Conservation (phyloP, 2,329 filamentous ascomycete species). For the Emergomyces orientalis region DNA sequence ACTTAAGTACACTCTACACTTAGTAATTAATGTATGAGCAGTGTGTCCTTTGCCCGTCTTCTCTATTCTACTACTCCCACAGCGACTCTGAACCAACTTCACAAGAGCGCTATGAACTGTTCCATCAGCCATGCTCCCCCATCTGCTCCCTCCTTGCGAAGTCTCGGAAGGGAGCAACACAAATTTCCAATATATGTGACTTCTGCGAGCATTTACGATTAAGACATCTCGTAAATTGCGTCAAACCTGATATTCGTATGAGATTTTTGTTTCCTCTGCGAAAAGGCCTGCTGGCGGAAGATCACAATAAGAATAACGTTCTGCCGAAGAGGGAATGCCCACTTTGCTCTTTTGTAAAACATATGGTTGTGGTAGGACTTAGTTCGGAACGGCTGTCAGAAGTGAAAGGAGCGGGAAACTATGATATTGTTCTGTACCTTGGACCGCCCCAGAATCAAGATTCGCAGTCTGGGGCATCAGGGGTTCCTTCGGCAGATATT, state of each 20-base stretch:
- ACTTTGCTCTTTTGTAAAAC: background rate
- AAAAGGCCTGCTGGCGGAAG: background rate
- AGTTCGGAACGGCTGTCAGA: background rate
- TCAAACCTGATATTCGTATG: background rate
- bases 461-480: background rate
- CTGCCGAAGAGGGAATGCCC: background rate
- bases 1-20: background rate
- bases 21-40: background rate
- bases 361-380: background rate
- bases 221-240: constrained; percentile 1
- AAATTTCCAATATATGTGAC: background rate
- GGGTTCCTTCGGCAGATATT: background rate
- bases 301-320: background rate
- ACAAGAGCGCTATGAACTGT: background rate
- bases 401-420: background rate
- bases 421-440: background rate
- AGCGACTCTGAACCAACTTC: background rate
- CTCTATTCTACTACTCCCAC: background rate
- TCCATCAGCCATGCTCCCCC: background rate
- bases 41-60: background rate
- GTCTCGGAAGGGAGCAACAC: background rate
- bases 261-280: background rate
- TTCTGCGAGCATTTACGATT: background rate
- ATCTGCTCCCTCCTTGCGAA: background rate
- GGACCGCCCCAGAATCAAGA: background rate